These are phyloP conservation scores for Aspergillus hancockii DNA, from an alignment of 495 filamentous ascomycete genomes.

Conservation along the genomic window DNA sequence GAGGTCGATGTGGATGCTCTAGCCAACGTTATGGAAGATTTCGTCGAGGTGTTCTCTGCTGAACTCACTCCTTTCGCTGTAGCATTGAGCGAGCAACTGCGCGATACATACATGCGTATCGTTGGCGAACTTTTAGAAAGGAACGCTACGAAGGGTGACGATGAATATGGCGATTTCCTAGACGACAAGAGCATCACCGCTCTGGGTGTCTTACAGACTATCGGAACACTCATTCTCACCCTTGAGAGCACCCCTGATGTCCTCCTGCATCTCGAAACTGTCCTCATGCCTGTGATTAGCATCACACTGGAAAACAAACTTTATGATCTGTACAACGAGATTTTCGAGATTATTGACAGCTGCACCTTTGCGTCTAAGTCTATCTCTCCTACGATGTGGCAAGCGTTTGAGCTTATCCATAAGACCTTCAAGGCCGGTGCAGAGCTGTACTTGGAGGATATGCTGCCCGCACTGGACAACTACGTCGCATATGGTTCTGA, in stretches of 20 bases:
- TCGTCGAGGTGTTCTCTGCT: conserved; percentile 94
- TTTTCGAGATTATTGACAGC: conserved; percentile 98
- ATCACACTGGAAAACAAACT: conserved; percentile 97
- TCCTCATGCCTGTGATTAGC: conserved; percentile 94
- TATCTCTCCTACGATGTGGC: conserved; percentile 97
- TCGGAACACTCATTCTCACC: conserved; percentile 94
- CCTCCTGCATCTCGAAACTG: conserved; percentile 86
- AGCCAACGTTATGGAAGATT: conserved; percentile 99
- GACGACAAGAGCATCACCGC: conserved; percentile 99
- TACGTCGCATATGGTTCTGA: conserved; percentile 88
- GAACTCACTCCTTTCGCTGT: conserved; percentile 98
- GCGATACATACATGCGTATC: conserved; percentile 94
- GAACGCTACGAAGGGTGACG: conserved; percentile 70
- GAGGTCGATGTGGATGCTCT: conserved; percentile 93
- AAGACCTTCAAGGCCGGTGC: conserved; percentile 95
- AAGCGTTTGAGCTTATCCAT: conserved; percentile 94
- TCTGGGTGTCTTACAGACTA: conserved; percentile 93
- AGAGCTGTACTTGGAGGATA: conserved; percentile 97
- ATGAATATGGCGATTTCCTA: conserved; percentile 85
- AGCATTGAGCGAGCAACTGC: conserved; percentile 90
- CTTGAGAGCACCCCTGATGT: conserved; percentile 96
- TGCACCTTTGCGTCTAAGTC: conserved; percentile 98
- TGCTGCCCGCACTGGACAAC: conserved; percentile 97
- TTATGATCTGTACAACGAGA: conserved; percentile 94
- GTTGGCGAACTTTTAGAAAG: conserved; percentile 88